phyloP scores from a whole-genome alignment of 257 asterid species.

The Thymus quinquecostatus region DNA sequence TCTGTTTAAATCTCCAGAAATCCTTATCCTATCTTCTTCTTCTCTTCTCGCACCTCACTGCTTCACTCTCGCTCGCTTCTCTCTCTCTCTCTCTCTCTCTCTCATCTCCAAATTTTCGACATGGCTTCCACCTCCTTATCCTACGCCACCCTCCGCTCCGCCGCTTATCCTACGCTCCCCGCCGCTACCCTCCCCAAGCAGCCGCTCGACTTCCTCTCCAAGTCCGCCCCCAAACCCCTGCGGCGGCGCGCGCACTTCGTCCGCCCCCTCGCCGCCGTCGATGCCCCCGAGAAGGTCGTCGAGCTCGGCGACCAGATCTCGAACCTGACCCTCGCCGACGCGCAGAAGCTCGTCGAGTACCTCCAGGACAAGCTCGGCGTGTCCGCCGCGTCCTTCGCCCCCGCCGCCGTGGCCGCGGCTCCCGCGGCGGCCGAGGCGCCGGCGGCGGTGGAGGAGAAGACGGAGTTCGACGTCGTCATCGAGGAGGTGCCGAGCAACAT shows the following conservation, averaged over 20 bases:
- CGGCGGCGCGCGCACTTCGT: constrained; percentile 49
- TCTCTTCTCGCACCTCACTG: neutral
- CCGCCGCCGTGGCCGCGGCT: constrained; percentile 63
- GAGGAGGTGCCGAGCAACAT: constrained; percentile 83
- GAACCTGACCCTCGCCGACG: constrained; percentile 77
- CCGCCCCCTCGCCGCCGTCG: constrained; percentile 78
- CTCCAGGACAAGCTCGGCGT: constrained; percentile 97
- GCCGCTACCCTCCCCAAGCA: constrained; percentile 43
- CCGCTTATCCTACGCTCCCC: constrained; percentile 36
- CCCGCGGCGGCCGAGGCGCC: constrained; percentile 53
- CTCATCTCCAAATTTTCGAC: constrained; percentile 22
- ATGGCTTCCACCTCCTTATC: constrained; percentile 73
- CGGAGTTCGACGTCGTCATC: constrained; percentile 86
- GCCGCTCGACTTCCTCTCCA: constrained; percentile 39
- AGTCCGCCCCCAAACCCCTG: constrained; percentile 39
- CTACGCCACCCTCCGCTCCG: constrained; percentile 44
- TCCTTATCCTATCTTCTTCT: constrained; percentile 34
- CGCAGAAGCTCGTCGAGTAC: constrained; percentile 96
- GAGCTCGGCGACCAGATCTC: constrained; percentile 86
- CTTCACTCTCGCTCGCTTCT: neutral
- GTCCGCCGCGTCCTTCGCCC: constrained; percentile 89
- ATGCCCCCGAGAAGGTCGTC: constrained; percentile 87
- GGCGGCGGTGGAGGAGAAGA: constrained; percentile 84
- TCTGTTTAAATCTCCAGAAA: neutral
- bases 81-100: constrained; percentile 5